These are phyloP conservation scores for Alternaria conjuncta DNA, from an alignment of 2,329 filamentous ascomycete species.

Conservation along the genomic window DNA sequence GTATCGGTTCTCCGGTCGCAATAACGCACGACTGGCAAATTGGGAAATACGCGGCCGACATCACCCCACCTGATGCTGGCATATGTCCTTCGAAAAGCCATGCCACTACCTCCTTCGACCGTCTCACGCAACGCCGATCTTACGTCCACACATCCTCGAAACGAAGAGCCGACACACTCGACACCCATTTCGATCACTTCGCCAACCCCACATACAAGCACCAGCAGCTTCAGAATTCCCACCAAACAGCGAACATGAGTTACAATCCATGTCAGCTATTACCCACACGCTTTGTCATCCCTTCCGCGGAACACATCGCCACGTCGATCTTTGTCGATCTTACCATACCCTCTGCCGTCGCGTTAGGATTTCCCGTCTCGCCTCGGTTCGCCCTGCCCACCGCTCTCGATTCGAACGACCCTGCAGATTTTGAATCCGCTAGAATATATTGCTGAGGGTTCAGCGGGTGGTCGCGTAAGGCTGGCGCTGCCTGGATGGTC, in stretches of 20 bases:
- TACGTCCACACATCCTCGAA: not conserved
- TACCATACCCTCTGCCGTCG: not conserved
- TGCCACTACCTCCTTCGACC: not conserved
- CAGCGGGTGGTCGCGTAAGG: not conserved
- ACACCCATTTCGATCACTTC: not conserved
- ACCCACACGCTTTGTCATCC: not conserved
- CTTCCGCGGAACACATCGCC: not conserved
- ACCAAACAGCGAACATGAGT: not conserved
- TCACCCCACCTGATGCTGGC: too few species aligned
- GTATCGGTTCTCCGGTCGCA: not conserved
- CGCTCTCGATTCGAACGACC: not conserved
- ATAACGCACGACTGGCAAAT: too few species aligned
- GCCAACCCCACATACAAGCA: not conserved
- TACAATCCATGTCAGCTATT: not conserved
- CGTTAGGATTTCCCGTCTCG: not conserved
- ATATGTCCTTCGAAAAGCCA: not conserved
- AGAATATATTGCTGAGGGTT: not conserved
- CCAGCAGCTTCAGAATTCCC: not conserved
- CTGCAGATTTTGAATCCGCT: not conserved
- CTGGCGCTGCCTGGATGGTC: not conserved
- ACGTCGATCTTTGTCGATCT: constrained; percentile 4
- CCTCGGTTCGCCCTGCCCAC: not conserved
- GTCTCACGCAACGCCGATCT: not conserved
- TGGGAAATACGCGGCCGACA: too few species aligned
- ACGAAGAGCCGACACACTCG: not conserved